Percentiles rank a stretch among this genome's conserved stretches.
These are phyloP conservation scores for Diplocarpon rosae DNA, from an alignment of 2,329 filamentous ascomycete genomes.

Conservation along the genomic window DNA sequence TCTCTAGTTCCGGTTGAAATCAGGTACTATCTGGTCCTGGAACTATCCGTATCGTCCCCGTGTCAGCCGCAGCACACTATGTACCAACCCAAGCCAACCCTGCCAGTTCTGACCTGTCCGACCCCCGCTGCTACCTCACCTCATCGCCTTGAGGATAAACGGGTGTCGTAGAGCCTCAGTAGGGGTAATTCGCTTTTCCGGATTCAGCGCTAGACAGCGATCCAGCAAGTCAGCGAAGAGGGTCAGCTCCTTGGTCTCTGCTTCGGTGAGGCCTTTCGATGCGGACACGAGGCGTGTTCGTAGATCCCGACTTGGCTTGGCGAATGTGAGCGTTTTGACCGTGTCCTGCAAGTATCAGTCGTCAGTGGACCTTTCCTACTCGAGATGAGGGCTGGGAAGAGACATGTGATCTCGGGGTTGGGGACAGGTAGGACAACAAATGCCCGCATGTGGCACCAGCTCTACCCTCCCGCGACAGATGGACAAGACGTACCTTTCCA, in stretches of 20 bases:
- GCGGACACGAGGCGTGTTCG: constrained; percentile 68
- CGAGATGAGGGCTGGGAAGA: not conserved
- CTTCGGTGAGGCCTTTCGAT: constrained; percentile 61
- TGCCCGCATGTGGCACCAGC: constrained; percentile 27
- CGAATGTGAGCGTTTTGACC: constrained; percentile 54
- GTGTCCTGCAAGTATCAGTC: constrained; percentile 40
- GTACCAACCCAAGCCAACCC: not conserved
- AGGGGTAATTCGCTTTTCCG: constrained; percentile 83
- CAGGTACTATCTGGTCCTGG: too few species aligned
- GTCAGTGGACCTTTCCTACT: constrained; percentile 7
- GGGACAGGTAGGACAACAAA: not conserved
- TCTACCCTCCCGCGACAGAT: constrained; percentile 13
- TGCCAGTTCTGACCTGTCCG: not conserved
- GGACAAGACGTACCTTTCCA: constrained; percentile 50
- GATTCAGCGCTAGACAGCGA: constrained; percentile 78
- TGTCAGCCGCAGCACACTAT: not conserved
- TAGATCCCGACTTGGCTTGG: constrained; percentile 72
- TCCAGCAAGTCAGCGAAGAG: constrained; percentile 82
- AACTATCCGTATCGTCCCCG: too few species aligned
- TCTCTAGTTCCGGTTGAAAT: too few species aligned
- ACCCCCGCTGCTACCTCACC: constrained; percentile 6
- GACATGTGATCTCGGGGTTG: constrained; percentile 7
- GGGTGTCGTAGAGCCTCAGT: constrained; percentile 79
- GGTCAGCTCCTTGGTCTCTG: constrained; percentile 66
- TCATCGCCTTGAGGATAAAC: constrained; percentile 47